Percentiles rank a stretch among this genome's conserved stretches.
Evolutionary conservation across 768 basidiomycete species (phyloP).

Genomic region (Tephrocybe sp.): DNA sequence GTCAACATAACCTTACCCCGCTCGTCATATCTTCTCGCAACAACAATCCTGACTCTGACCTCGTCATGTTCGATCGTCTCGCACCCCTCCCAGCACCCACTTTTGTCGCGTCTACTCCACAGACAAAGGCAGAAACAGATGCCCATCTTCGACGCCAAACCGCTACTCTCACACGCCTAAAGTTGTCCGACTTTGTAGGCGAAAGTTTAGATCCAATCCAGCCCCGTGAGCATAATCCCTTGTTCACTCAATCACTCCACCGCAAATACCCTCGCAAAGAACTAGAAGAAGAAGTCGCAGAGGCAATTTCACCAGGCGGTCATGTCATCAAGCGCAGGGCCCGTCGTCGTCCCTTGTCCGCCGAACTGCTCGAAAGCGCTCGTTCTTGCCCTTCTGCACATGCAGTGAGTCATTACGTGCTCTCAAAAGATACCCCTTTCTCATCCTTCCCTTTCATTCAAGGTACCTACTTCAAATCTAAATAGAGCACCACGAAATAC

Average conservation of each 20-base stretch:
- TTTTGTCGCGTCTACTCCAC: slow-evolving; percentile 46
- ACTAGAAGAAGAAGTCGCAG: slow-evolving; percentile 55
- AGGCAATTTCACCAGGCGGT: slow-evolving; percentile 72
- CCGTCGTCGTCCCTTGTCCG: slow-evolving; percentile 67
- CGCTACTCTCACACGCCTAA: slow-evolving; percentile 61
- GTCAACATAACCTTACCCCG: slow-evolving; percentile 45
- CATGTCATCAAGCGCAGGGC: slow-evolving; percentile 75
- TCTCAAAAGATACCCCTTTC: not conserved
- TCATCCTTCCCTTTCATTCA: not conserved
- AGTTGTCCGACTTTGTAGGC: slow-evolving; percentile 53
- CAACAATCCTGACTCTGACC: slow-evolving; percentile 29
- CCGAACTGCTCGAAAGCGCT: slow-evolving; percentile 56
- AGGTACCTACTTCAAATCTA: not conserved
- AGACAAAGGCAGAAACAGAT: slow-evolving; percentile 55
- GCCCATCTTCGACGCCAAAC: slow-evolving; percentile 49
- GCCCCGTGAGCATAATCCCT: slow-evolving; percentile 42
- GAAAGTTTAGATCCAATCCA: slow-evolving; percentile 40
- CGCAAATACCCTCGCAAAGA: slow-evolving; percentile 29
- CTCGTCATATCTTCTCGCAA: slow-evolving; percentile 43
- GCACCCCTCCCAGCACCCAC: slow-evolving; percentile 54
- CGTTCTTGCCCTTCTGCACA: slow-evolving; percentile 42
- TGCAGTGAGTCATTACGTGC: slow-evolving; percentile 29
- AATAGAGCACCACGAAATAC: slow-evolving; percentile 10
- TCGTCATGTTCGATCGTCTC: slow-evolving; percentile 45
- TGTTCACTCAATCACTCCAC: slow-evolving; percentile 30